Evolutionary conservation across 345 rosid genomes (phyloP), one percentile per base, ranked within the genome.

Genomic region (Firmiana major): DNA sequence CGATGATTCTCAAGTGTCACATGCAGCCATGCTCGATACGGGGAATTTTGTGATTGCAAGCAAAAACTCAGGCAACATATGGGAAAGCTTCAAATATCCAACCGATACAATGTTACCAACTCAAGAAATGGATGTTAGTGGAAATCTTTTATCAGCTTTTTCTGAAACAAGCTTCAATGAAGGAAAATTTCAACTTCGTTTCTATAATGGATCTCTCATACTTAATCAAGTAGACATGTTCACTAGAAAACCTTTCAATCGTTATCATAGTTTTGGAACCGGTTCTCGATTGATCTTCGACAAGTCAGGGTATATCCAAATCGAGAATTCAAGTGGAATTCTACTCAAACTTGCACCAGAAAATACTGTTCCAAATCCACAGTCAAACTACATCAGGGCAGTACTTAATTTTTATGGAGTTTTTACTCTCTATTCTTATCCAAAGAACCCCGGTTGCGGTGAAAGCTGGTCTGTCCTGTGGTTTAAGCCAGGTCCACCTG

Each of bases 81-180:
- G 90, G 90, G 80, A 85, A 77, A 84, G 82, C 54, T 87, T 87
- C 58, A 54, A 36, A 46, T 48, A 79, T 80, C 90, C 86, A 1
- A 85, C 79, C n/a, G 86, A 85, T 34, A 85, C 88, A 4, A 76
- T 87, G 51, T 59, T 87, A 73, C 90, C 84, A 3, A 31, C 64
- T 34, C 90, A 85, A 68, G 62, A 10, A 19, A 15, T 87, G 42
- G 77, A 42, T 49, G 10, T 3, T 1, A 11, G 3, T 34, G 48
- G 42, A 53, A 17, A 1, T 16, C 79, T 76, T 65, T 36, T 19
- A 2, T 76, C 79, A 40, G 5, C 11, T 13, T 38, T 22, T 9
- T 0, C 17, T 0, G 38, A 54, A 46, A 15, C 24, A 53, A 54
- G 17, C 16, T 66, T 38, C 63, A 7, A 6, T 0, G 34, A 26